Base-by-base conservation (phyloP, 192 early-diverging fungal genomes). In the Gryganskiella cystojenkinii region DNA sequence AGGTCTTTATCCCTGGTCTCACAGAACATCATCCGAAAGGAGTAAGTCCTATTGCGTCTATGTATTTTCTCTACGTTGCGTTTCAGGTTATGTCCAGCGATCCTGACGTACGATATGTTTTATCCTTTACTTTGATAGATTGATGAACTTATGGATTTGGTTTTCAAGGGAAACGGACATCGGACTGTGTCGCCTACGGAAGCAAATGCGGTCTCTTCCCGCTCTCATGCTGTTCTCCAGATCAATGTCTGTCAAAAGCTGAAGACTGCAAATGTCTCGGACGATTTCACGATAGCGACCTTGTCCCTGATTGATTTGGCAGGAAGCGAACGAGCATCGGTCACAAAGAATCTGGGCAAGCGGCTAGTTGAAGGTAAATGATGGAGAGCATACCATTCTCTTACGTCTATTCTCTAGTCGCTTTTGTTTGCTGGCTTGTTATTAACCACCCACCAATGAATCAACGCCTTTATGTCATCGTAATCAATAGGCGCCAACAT, bases 301-400 rank as follows among this genome's bases (percentile, higher is more conserved):
- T 85, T 99, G 33, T 95, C 92, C 65, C 95, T 99, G 64, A 98
- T 99, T 62, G 97, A 99, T 70, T 79, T 99, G 60, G 97, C 97
- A 14, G 97, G 97, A 40, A 96, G 93, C 69, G 97, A 99, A 75
- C 90, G 97, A 22, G 97, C 96, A 10, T 92, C 97, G 3, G 96
- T 96, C 69, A 89, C 95, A 25, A 95, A 95, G 27, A 95, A 97
- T 33, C 83, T 93, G 10, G 91, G 96, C 70, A 87, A 87, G 54
- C 91, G 96, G 70, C 94, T 95, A 11, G 86, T 91, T 79, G 92
- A 84, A 53, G 55, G 67, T 70, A 65, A 11, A 11, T 34, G 33
- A 27, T 3, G 27, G 37, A 5, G 13, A n/a, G n/a, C n/a, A n/a
- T n/a, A n/a, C n/a, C n/a, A n/a, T n/a, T n/a, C n/a, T n/a, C n/a